These are phyloP conservation scores for Aspergillus viridinutans DNA, from an alignment of 2,329 filamentous ascomycete genomes.

Conservation along the genomic window DNA sequence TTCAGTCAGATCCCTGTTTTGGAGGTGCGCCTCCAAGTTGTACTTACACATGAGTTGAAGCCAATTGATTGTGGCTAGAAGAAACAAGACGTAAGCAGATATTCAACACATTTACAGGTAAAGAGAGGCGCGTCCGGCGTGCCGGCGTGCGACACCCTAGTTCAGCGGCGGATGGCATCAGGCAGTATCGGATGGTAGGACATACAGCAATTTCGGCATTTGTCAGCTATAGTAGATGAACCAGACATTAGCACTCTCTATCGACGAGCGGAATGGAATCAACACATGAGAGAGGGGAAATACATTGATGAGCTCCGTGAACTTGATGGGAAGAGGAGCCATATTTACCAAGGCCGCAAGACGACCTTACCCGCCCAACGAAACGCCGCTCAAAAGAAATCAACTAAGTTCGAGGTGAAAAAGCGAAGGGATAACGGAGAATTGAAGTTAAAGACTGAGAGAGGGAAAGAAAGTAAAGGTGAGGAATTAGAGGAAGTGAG, in stretches of 20 bases:
- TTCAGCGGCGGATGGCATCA: slow-evolving; percentile 6
- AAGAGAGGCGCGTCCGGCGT: slow-evolving; percentile 10
- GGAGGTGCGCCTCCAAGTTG: background rate
- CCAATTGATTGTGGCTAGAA: slow-evolving; percentile 67
- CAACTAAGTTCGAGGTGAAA: slow-evolving; percentile 16
- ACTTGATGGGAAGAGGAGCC: slow-evolving; percentile 79
- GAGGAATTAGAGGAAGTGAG: slow-evolving; percentile 14
- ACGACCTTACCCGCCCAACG: slow-evolving; percentile 41
- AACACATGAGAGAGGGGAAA: slow-evolving; percentile 33
- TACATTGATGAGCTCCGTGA: slow-evolving; percentile 83
- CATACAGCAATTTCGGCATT: slow-evolving; percentile 52
- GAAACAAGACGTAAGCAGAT: slow-evolving; percentile 24
- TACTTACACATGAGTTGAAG: slow-evolving; percentile 79
- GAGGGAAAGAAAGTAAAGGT: slow-evolving; percentile 11
- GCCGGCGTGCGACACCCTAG: slow-evolving; percentile 14
- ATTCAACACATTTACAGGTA: background rate
- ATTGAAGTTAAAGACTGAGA: slow-evolving; percentile 15
- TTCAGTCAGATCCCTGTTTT: background rate
- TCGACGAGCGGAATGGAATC: background rate
- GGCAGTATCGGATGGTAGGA: slow-evolving; percentile 21
- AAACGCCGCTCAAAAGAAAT: slow-evolving; percentile 36
- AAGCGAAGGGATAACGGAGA: slow-evolving; percentile 9
- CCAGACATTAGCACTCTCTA: slow-evolving; percentile 30
- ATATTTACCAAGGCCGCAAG: slow-evolving; percentile 44
- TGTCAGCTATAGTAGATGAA: slow-evolving; percentile 43